Evolutionary conservation across 768 basidiomycete species (phyloP).

Genomic region (Suillus alpinus): DNA sequence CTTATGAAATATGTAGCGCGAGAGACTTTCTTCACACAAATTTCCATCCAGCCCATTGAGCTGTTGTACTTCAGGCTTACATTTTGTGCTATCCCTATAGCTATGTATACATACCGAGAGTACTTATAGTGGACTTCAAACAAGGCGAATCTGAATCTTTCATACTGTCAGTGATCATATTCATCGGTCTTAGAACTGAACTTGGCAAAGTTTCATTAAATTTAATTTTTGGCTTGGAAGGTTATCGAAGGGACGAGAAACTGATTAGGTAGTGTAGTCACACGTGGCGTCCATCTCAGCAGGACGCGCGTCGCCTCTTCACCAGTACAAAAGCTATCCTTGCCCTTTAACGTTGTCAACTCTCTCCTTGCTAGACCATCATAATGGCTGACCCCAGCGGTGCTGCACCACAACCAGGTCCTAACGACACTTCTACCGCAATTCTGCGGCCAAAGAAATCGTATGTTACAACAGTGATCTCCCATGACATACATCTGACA

Average conservation of each 20-base stretch:
- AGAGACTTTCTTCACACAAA: background rate
- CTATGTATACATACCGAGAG: background rate
- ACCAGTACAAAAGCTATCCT: slow-evolving; percentile 9
- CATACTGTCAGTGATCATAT: no score
- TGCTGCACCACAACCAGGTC: slow-evolving; percentile 77
- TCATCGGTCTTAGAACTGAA: background rate
- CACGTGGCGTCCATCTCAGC: slow-evolving; percentile 9
- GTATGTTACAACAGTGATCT: slow-evolving; percentile 47
- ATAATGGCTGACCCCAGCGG: slow-evolving; percentile 82
- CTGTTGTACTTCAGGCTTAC: background rate
- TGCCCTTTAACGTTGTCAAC: slow-evolving; percentile 5
- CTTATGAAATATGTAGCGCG: background rate
- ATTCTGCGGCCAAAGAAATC: slow-evolving; percentile 98
- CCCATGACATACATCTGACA: slow-evolving; percentile 19
- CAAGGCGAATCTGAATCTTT: background rate
- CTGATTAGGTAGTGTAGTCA: slow-evolving; percentile 7
- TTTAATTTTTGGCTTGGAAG: slow-evolving; percentile 2
- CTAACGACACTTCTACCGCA: slow-evolving; percentile 90
- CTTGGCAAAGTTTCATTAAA: background rate
- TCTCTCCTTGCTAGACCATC: slow-evolving; percentile 6
- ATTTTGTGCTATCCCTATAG: background rate
- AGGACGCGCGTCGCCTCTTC: slow-evolving; percentile 32
- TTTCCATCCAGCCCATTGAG: no score
- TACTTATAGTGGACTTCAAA: background rate
- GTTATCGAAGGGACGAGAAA: slow-evolving; percentile 8